Percentiles rank a stretch among this genome's conserved stretches.
Conservation (phyloP, 352 stramenopile species). For the Pilasporangium apinafurcum region DNA sequence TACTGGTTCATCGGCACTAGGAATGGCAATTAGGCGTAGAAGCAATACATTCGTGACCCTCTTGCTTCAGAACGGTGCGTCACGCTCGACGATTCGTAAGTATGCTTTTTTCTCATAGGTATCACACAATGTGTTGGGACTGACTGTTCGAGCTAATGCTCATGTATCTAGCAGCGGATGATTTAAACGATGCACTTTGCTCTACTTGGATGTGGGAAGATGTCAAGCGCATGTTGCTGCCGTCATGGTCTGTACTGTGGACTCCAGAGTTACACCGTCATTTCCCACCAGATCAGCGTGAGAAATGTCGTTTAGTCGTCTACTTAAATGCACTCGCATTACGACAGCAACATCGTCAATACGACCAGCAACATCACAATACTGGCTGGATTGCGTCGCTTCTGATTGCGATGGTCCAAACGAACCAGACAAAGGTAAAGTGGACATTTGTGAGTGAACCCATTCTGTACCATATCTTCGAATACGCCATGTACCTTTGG, state of each 20-base stretch:
- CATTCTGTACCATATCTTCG: constrained; percentile 40
- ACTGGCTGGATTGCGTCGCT: neutral
- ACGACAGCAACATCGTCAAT: neutral
- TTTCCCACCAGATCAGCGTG: constrained; percentile 41
- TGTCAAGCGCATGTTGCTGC: constrained; percentile 36
- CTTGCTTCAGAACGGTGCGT: constrained; percentile 43
- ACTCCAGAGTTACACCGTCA: constrained; percentile 32
- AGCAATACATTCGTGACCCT: constrained; percentile 35
- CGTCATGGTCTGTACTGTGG: constrained; percentile 57
- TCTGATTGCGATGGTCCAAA: too few species aligned
- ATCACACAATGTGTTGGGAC: too few species aligned
- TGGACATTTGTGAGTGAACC: constrained; percentile 42
- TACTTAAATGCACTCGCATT: constrained; percentile 36
- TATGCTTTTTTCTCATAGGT: neutral
- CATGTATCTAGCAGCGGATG: constrained; percentile 11
- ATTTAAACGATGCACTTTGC: constrained; percentile 12
- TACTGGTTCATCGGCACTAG: constrained; percentile 45
- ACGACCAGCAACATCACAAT: neutral
- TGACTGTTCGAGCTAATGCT: neutral
- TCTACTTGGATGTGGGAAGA: constrained; percentile 26
- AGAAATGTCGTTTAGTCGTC: constrained; percentile 56
- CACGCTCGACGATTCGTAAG: constrained; percentile 42
- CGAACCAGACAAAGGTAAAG: constrained; percentile 4
- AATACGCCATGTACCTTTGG: constrained; percentile 58
- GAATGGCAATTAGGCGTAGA: constrained; percentile 35